A percentile compares a stretch with the other conserved stretches of the same genome.
Conservation (phyloP, 345 rosid genomes). For the Hevea brasiliensis region DNA sequence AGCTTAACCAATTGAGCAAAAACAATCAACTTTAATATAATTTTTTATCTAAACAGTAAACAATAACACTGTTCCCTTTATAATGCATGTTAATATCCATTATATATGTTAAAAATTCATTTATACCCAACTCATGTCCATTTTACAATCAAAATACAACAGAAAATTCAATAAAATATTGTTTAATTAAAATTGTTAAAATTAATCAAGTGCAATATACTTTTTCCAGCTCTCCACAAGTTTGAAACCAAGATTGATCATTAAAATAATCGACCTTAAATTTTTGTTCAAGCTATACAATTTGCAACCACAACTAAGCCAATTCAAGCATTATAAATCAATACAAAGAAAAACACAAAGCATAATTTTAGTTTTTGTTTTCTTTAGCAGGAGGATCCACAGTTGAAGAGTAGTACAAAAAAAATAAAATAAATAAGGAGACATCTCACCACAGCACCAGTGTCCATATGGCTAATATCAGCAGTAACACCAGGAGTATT, state of each 20-base stretch:
- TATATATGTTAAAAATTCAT: background rate
- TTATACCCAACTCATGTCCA: background rate
- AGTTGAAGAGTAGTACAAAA: background rate
- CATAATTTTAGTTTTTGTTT: too few relatives aligned
- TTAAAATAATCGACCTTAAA: too few relatives aligned
- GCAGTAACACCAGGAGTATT: conserved; percentile 94
- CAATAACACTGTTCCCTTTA: background rate
- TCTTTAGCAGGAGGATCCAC: background rate
- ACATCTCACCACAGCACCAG: conserved; percentile 71
- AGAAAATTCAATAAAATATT: too few relatives aligned
- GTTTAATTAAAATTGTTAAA: too few relatives aligned
- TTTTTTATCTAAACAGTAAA: background rate
- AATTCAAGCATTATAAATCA: background rate
- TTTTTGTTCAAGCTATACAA: background rate
- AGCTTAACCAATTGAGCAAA: background rate
- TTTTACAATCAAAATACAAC: background rate
- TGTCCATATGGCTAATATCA: conserved; percentile 97
- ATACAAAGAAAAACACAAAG: background rate
- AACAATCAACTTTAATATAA: background rate
- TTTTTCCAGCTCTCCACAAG: too few relatives aligned
- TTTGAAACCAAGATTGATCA: too few relatives aligned
- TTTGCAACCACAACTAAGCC: too few relatives aligned
- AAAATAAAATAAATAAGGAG: background rate
- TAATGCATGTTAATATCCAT: background rate
- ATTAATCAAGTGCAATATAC: too few relatives aligned